Percentiles rank a stretch among this genome's conserved stretches.
Conservation (phyloP, 805 yeast species). For the Pichia rugopelliculosa region DNA sequence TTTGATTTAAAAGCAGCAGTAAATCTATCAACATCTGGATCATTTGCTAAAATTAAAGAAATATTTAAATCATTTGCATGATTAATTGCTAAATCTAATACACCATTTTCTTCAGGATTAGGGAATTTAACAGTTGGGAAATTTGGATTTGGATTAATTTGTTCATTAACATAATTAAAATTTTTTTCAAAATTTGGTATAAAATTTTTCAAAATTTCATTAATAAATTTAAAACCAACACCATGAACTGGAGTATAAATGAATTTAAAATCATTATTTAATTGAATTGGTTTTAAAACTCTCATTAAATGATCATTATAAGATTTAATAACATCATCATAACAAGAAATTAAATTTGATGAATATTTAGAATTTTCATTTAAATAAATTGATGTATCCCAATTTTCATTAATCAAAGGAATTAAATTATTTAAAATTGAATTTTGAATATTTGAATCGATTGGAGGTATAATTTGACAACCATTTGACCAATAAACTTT, state of each 20-base stretch:
- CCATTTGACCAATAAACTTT: slow-evolving; percentile 92
- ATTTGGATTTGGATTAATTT: slow-evolving; percentile 70
- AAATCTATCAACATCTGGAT: slow-evolving; percentile 96
- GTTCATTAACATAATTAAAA: slow-evolving; percentile 48
- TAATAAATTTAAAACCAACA: slow-evolving; percentile 66
- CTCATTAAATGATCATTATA: slow-evolving; percentile 34
- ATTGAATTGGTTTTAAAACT: slow-evolving; percentile 27
- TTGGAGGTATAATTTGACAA: slow-evolving; percentile 93
- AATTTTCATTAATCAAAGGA: slow-evolving; percentile 46
- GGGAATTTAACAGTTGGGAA: slow-evolving; percentile 87
- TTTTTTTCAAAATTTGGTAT: background rate
- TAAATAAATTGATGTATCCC: slow-evolving; percentile 29
- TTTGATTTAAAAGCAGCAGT: slow-evolving; percentile 60
- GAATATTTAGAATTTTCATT: background rate
- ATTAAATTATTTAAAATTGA: slow-evolving; percentile 51
- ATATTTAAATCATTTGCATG: slow-evolving; percentile 46
- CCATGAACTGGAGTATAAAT: slow-evolving; percentile 97
- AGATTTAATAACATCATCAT: slow-evolving; percentile 33
- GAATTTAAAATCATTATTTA: slow-evolving; percentile 35
- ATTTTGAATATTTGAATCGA: slow-evolving; percentile 64
- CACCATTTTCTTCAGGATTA: slow-evolving; percentile 94
- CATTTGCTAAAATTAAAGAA: slow-evolving; percentile 72
- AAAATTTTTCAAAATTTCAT: slow-evolving; percentile 31
- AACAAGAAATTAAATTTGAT: slow-evolving; percentile 30
- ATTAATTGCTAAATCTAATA: slow-evolving; percentile 62